Evolutionary conservation across 2,329 filamentous ascomycete species (phyloP).

Genomic region (Arachnomyces sp.): DNA sequence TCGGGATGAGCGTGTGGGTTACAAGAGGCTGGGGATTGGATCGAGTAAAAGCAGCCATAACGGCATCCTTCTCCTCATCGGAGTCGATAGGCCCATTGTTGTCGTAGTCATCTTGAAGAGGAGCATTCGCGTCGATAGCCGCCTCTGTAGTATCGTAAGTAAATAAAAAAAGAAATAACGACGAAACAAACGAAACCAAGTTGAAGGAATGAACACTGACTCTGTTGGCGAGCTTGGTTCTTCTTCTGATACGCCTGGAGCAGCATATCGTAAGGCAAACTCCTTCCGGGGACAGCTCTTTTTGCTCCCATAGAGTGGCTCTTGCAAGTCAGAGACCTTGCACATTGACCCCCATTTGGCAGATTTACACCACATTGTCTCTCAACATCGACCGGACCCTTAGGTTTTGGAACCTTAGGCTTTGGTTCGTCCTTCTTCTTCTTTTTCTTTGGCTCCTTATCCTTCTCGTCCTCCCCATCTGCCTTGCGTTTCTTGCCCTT

Average conservation of each 20-base stretch:
- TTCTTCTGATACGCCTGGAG: constrained; percentile 89
- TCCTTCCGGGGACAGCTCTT: constrained; percentile 76
- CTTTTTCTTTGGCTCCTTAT: constrained; percentile 73
- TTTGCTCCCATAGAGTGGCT: constrained; percentile 94
- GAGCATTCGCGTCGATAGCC: constrained; percentile 88
- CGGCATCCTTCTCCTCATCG: constrained; percentile 84
- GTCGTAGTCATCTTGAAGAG: constrained; percentile 77
- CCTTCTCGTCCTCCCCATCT: constrained; percentile 58
- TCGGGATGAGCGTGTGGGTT: constrained; percentile 49
- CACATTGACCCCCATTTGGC: constrained; percentile 78
- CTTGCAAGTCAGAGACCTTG: constrained; percentile 85
- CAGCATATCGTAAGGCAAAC: constrained; percentile 86
- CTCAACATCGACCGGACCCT: constrained; percentile 90
- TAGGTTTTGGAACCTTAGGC: constrained; percentile 73
- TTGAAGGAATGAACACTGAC: constrained; percentile 45
- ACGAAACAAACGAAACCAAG: background rate
- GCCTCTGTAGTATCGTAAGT: constrained; percentile 55
- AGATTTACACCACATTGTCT: constrained; percentile 84
- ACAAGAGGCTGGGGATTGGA: constrained; percentile 74
- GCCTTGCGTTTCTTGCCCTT: constrained; percentile 75
- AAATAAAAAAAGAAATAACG: constrained; percentile 7
- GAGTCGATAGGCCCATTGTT: constrained; percentile 77
- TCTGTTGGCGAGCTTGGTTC: constrained; percentile 96
- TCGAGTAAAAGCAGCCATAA: constrained; percentile 71
- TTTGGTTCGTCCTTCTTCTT: constrained; percentile 94